Base-by-base conservation (phyloP, 306 rosid genomes). In the Mimosa pudica region DNA sequence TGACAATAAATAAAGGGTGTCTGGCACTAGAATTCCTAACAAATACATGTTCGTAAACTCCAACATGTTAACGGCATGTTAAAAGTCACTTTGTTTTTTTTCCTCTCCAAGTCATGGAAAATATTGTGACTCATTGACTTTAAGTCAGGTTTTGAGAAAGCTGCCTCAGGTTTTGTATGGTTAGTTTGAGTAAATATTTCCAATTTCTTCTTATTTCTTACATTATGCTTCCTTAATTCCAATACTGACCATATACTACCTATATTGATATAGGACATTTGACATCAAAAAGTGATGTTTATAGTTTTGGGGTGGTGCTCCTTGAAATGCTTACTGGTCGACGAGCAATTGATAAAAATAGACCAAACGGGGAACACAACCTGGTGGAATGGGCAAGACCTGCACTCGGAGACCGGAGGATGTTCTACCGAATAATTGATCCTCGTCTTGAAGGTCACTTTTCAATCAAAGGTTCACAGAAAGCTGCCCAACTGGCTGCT, bases 401-500 rank as follows among this genome's bases (percentile, higher is more conserved):
- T 13, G 80, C 89, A 38, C 90, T 95, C 10, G 91, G 89, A 54
- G 96, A 95, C 84, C 85, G 88, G 85, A 90, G 93, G 81, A 82
- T 81, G 87, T 87, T 92, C 86, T 89, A 68, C 87, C 89, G 87
- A 80, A 78, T 95, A 74, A 89, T 95, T 33, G 99, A 95, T 78
- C 91, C 96, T 14, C 94, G 98, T 32, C 94, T 95, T 1, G 99
- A 95, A 84, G 97, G 99, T 42, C 98, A 95, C 85, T 95, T 95
- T 86, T 94, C 97, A 0, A 72, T 94, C 64, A 94, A 92, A 88
- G 98, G 97, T 10, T 88, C 95, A 1, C 97, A 92, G 76, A 89
- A 86, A 83, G 94, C 95, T 18, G 79, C 90, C 42, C 91, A 86
- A 85, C 82, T 94, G 20, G 95, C 95, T 67, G 83, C 93, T 18